These are phyloP conservation scores for Botrytis fabae DNA, from an alignment of 2,329 filamentous ascomycete genomes.

Conservation along the genomic window DNA sequence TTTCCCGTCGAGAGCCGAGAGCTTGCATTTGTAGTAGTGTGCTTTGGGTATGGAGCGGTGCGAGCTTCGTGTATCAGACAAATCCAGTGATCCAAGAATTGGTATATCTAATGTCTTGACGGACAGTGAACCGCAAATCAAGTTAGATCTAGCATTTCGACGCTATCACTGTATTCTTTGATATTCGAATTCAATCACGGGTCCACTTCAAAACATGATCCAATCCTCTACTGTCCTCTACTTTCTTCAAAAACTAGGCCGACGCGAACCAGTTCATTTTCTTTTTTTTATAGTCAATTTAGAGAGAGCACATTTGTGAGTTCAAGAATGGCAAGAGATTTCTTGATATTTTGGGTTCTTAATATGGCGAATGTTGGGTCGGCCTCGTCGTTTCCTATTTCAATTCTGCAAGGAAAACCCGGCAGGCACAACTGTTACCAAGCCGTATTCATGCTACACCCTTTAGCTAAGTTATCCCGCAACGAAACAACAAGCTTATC, in stretches of 20 bases:
- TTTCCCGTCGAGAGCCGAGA: too few relatives aligned
- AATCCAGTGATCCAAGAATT: neutral
- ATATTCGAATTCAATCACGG: neutral
- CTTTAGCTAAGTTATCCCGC: neutral
- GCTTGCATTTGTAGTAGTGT: too few relatives aligned
- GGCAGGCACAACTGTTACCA: neutral
- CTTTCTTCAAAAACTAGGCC: neutral
- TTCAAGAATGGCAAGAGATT: neutral
- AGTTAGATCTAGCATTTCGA: neutral
- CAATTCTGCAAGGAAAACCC: neutral
- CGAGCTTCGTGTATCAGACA: neutral
- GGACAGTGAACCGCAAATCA: neutral
- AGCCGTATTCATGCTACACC: neutral
- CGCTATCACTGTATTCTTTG: neutral
- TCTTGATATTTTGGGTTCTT: neutral
- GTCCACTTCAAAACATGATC: neutral
- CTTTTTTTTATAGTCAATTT: neutral
- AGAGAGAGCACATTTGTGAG: too few relatives aligned
- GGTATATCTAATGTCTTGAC: neutral
- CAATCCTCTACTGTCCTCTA: neutral
- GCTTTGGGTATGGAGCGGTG: neutral
- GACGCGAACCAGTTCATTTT: neutral
- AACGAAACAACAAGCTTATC: neutral
- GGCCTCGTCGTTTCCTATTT: neutral
- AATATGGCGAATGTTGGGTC: neutral